Conservation (phyloP, 2,329 filamentous ascomycete genomes). For the Cytospora schulzeri region DNA sequence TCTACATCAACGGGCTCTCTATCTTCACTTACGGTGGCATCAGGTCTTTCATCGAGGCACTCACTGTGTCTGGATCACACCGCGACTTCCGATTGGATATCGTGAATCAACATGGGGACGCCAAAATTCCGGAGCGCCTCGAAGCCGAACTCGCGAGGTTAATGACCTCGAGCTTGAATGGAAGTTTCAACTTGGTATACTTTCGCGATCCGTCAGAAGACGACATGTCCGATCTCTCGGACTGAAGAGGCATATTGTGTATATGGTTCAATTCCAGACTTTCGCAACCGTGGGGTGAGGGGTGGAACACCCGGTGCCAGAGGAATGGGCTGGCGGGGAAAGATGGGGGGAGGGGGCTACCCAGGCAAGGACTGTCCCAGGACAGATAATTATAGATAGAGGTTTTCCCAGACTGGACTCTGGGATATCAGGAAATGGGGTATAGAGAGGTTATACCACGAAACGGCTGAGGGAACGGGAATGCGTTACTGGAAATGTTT, state of each 20-base stretch:
- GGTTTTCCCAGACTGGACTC: not conserved
- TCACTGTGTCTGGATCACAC: slow-evolving; percentile 35
- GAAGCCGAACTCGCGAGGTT: slow-evolving; percentile 32
- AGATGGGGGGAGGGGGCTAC: too few relatives aligned
- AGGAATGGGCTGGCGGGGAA: not conserved
- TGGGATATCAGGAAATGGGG: not conserved
- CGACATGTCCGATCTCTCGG: slow-evolving; percentile 28
- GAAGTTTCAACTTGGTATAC: slow-evolving; percentile 40
- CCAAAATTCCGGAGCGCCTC: slow-evolving; percentile 34
- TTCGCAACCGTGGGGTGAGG: not conserved
- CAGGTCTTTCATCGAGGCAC: slow-evolving; percentile 41
- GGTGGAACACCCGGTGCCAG: too few relatives aligned
- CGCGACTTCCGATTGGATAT: slow-evolving; percentile 39
- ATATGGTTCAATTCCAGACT: not conserved
- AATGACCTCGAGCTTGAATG: slow-evolving; percentile 35
- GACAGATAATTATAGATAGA: not conserved
- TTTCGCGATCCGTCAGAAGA: slow-evolving; percentile 38
- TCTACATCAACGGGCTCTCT: slow-evolving; percentile 58
- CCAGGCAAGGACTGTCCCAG: not conserved
- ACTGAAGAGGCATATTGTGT: not conserved
- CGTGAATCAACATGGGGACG: slow-evolving; percentile 37
- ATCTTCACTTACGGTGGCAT: slow-evolving; percentile 56
- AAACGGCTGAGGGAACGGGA: not conserved
- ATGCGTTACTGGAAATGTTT: not conserved
- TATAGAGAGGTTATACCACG: not conserved